phyloP scores from a whole-genome alignment of 2,329 filamentous ascomycete species.

The Myriosclerotinia curreyana region DNA sequence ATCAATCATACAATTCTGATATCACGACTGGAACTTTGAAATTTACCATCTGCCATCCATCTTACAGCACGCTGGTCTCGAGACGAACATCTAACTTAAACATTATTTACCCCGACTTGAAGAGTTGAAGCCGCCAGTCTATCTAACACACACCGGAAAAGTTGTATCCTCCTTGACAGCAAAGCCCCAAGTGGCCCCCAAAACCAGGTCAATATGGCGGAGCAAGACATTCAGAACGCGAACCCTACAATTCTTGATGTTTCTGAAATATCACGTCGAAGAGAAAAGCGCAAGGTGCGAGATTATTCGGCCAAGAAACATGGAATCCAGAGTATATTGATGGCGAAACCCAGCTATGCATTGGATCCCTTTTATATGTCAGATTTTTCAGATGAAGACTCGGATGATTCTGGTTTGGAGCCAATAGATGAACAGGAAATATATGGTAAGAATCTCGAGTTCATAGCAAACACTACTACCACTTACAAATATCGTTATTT shows the following conservation, averaged over 20 bases:
- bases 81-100: not conserved
- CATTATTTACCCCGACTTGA: not conserved
- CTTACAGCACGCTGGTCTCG: not conserved
- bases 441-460: slow-evolving; percentile 59
- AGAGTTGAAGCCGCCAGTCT: not conserved
- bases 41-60: not conserved
- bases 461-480: not conserved
- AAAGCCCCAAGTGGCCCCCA: slow-evolving; percentile 7
- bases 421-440: slow-evolving; percentile 97
- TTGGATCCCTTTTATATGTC: slow-evolving; percentile 40
- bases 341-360: slow-evolving; percentile 35
- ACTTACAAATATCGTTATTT: not conserved
- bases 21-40: not conserved
- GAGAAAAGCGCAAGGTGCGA: slow-evolving; percentile 50
- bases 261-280: slow-evolving; percentile 82
- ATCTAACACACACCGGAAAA: not conserved
- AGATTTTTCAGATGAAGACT: slow-evolving; percentile 37
- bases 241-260: slow-evolving; percentile 91
- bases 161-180: not conserved
- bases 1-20: not conserved
- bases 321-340: slow-evolving; percentile 34
- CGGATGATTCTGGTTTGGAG: slow-evolving; percentile 63
- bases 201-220: slow-evolving; percentile 5
- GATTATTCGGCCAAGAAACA: slow-evolving; percentile 42
- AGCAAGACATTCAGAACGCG: slow-evolving; percentile 60